These are phyloP conservation scores for Pythium dissimile DNA, from an alignment of 352 stramenopile genomes.

Conservation along the genomic window DNA sequence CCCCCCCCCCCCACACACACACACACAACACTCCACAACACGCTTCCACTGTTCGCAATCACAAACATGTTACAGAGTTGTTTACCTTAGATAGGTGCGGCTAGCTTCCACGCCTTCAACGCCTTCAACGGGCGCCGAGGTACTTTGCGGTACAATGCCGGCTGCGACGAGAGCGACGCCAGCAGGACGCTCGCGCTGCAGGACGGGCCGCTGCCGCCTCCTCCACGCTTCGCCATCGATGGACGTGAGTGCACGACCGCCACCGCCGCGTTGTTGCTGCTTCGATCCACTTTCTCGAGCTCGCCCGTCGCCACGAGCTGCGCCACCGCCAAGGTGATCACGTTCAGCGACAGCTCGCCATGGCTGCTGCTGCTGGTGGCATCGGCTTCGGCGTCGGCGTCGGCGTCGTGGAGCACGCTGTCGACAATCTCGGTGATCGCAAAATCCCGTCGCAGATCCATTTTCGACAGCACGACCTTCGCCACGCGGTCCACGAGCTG, in stretches of 20 bases:
- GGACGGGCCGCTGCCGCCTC: too few species aligned
- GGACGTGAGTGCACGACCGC: conserved; percentile 6
- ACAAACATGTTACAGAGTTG: neutral
- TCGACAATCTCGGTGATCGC: conserved; percentile 59
- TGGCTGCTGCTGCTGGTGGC: too few species aligned
- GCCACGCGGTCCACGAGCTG: conserved; percentile 41
- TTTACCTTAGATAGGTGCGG: conserved; percentile 7
- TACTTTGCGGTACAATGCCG: conserved; percentile 58
- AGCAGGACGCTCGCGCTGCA: conserved; percentile 22
- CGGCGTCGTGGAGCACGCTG: conserved; percentile 29
- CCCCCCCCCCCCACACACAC: too few species aligned
- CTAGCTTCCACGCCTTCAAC: conserved; percentile 61
- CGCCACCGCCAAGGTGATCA: conserved; percentile 54
- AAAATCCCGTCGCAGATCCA: conserved; percentile 55
- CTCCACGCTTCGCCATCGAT: too few species aligned
- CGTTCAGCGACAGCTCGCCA: conserved; percentile 34
- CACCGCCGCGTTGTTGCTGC: conserved; percentile 2
- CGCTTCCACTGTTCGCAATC: neutral
- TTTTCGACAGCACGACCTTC: conserved; percentile 41
- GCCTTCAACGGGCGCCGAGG: conserved; percentile 65
- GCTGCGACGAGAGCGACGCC: conserved; percentile 26
- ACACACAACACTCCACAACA: neutral
- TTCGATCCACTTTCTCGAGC: conserved; percentile 42
- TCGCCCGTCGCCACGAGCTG: conserved; percentile 47
- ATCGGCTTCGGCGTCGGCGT: neutral